Evolutionary conservation across 148 eudicot genomes (phyloP), one percentile per base, ranked within the genome.

Genomic region (Chenopodium formosanum): DNA sequence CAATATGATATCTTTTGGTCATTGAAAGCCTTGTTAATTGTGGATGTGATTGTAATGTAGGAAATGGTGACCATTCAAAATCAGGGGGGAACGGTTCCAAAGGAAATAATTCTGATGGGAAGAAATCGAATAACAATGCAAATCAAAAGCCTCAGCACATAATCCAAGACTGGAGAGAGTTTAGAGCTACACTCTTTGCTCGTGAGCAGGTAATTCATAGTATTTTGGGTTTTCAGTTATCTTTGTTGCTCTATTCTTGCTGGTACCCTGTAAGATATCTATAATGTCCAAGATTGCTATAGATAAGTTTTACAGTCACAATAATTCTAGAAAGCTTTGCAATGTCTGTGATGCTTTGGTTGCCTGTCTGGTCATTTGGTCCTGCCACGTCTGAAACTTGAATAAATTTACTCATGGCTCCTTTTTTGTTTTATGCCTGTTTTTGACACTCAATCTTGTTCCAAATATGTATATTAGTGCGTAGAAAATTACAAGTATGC

Each of bases 101-200:
- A 89, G 91, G 92, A 78, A 87, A 88, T 69, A 85, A 90, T 85
- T 82, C 94, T 48, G 89, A 86, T 46, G 91, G 87, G 77, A 89
- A 86, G 81, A 91, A 88, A 85, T 85, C 90, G 19, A 86, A 82
- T 50, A 86, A 90, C 64, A 79, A 83, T 81, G 81, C 84, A 13
- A 84, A 91, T 78, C 89, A 80, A 78, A 90, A 82, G 80, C 85
- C 97, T 50, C 88, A 88, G 71, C 90, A 67, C 80, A 76, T 86
- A 82, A 84, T 86, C 25, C 79, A 88, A 86, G 95, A 96, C 89
- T 96, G 99, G 99, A 92, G 99, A 86, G 98, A 96, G 85, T 94
- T 92, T 81, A 89, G 99, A 85, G 97, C 98, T 69, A 34, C 80
- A 78, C 97, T 94, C 48, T 90, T 83, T 88, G 87, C 87, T 72